Evolutionary conservation across 78 protist genomes (phyloP).

Genomic region (Dictyostelium intermedium): DNA sequence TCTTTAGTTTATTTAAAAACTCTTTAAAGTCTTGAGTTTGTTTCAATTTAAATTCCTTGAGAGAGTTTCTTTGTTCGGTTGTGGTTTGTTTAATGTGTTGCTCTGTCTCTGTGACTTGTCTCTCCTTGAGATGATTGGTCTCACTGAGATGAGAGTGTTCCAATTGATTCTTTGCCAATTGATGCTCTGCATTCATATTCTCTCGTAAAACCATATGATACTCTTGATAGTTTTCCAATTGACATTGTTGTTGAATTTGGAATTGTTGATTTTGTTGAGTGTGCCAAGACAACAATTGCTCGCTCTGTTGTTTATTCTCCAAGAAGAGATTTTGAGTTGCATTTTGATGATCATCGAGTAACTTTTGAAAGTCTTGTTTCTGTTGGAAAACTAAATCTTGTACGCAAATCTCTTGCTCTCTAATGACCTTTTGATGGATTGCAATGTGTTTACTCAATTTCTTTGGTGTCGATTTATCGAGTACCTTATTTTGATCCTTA

Average conservation of each 20-base stretch:
- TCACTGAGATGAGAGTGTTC: conserved; percentile 36
- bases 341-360: conserved; percentile 37
- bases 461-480: conserved; percentile 71
- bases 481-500: conserved; percentile 32
- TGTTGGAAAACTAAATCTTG: conserved; percentile 67
- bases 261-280: conserved; percentile 51
- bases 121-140: conserved; percentile 33
- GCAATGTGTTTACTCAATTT: conserved; percentile 60
- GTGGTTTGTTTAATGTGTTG: conserved; percentile 61
- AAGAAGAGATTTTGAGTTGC: neutral
- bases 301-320: conserved; percentile 65
- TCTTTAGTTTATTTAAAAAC: conserved; percentile 60
- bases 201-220: conserved; percentile 12
- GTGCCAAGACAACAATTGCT: conserved; percentile 62
- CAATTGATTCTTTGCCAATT: conserved; percentile 19
- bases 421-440: conserved; percentile 63
- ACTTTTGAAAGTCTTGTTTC: conserved; percentile 66
- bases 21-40: conserved; percentile 61
- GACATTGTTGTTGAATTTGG: neutral
- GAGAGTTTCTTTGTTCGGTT: conserved; percentile 34
- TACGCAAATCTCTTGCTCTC: conserved; percentile 23
- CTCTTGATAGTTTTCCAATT: conserved; percentile 55
- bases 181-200: conserved; percentile 51
- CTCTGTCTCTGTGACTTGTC: conserved; percentile 66
- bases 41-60: conserved; percentile 39